Base-by-base conservation (phyloP, 2,329 filamentous ascomycete species). In the Monosporascus sp. region DNA sequence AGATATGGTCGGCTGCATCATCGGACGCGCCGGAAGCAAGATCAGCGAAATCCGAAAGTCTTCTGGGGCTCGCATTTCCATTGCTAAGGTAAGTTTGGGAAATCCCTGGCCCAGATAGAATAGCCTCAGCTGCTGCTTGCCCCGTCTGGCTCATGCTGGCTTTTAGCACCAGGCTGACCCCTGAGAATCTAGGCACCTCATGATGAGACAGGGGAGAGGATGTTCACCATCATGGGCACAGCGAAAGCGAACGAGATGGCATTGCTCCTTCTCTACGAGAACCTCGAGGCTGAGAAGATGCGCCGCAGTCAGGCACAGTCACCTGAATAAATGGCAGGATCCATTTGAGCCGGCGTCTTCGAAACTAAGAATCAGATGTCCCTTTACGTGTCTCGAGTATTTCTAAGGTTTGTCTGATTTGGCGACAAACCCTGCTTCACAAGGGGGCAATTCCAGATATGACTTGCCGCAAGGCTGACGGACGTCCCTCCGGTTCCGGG, bases 1-100 rank as follows among this genome's bases (percentile, higher is more conserved):
- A 48, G 94, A 99, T 77, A 99, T 99, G 94, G 94, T 99, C 71
- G 94, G 94, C 63, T 99, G 94, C 76, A 99, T 99, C 76, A 99
- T 99, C 70, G 94, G 94, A 61, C 88, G 92, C 60, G 91, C 82
- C 52, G 94, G 94, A 60, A 92, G 84, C 79, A 99, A 99, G 83
- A 99, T 99, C 69, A 97, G 91, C 72, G 94, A 99, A 76, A 99
- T 99, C 66, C 89, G 94, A 73, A 95, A 96, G 80, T 92, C 87
- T 58, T 99, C 94, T 52, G 92, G 92, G 56, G 94, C 94, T 57
- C 89, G 93, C 66, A 99, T 99, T 75, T 97, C 92, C 46, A 97
- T 97, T 72, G 93, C 93, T 64, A 97, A 97, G 80, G 86, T 82
- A 69, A 68, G 73, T 59, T 40, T 11, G 31, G 31, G 17, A 48